phyloP scores from a whole-genome alignment of 202 grass and related monocot species.

The Schoenoplectus tabernaemontani region DNA sequence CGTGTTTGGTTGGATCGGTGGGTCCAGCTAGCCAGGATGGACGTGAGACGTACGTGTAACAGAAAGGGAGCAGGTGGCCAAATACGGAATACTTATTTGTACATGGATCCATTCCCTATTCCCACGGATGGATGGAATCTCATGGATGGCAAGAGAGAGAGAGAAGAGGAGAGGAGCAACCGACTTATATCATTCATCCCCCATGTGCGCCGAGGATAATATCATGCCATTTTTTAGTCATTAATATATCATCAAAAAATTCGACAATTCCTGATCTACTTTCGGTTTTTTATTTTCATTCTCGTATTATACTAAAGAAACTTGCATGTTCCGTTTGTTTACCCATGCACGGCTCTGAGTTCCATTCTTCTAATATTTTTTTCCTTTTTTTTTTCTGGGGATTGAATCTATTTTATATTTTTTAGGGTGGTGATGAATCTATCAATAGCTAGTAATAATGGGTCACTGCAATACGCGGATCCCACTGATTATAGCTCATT shows the following conservation, averaged over 20 bases:
- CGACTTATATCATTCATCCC: not conserved
- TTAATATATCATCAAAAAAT: not conserved
- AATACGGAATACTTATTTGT: not conserved
- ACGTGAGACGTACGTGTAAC: conserved; percentile 6
- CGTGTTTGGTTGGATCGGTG: not conserved
- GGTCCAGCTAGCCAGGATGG: not conserved
- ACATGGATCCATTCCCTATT: not conserved
- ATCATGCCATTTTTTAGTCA: not conserved
- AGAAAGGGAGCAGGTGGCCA: not conserved
- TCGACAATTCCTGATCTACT: conserved; percentile 17
- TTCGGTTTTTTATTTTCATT: not conserved
- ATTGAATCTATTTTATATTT: no score
- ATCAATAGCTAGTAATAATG: not conserved
- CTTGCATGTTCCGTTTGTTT: not conserved
- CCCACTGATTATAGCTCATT: not conserved
- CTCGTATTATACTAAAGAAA: not conserved
- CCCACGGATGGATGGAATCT: not conserved
- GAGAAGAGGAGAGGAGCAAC: not conserved
- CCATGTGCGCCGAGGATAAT: conserved; percentile 15
- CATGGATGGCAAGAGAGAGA: not conserved
- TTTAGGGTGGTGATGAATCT: not conserved
- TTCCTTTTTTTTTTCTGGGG: not conserved
- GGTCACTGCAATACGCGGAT: not conserved
- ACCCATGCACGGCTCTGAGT: not conserved
- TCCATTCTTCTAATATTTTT: not conserved